Evolutionary conservation across 345 rosid species (phyloP).

Genomic region (Murraya paniculata): DNA sequence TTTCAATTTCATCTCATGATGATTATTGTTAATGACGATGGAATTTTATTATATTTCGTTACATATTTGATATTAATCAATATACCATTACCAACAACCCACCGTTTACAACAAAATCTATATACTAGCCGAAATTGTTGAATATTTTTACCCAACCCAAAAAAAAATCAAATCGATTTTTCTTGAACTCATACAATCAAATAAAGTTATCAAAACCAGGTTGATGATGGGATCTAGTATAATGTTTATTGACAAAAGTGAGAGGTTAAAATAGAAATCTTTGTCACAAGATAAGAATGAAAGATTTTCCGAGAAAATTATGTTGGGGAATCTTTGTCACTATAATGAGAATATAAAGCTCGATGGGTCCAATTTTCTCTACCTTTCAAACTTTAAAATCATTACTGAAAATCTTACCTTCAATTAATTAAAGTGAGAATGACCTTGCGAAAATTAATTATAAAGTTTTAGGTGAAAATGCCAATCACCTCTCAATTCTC

Average conservation of each 20-base stretch:
- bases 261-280: no score
- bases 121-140: neutral
- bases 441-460: neutral
- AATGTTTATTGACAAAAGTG: no score
- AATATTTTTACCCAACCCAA: neutral
- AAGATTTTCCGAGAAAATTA: neutral
- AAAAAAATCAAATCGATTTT: no score
- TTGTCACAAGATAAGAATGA: neutral
- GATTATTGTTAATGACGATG: conserved; percentile 8
- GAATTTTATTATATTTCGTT: no score
- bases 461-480: conserved; percentile 16
- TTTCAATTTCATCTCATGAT: neutral
- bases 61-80: neutral
- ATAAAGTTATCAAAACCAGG: neutral
- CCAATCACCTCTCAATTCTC: conserved; percentile 17
- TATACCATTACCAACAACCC: neutral
- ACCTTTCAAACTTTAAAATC: conserved; percentile 8
- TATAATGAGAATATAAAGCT: conserved; percentile 6
- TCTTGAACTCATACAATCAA: no score
- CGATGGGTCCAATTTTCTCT: conserved; percentile 4
- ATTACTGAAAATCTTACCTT: neutral
- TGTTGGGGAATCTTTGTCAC: conserved; percentile 11
- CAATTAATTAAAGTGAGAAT: neutral
- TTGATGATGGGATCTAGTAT: neutral
- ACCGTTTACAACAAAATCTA: neutral